Evolutionary conservation across 2,329 filamentous ascomycete species (phyloP), one percentile per base, ranked within the genome.

Genomic region (Sarocladiaceae sp.): DNA sequence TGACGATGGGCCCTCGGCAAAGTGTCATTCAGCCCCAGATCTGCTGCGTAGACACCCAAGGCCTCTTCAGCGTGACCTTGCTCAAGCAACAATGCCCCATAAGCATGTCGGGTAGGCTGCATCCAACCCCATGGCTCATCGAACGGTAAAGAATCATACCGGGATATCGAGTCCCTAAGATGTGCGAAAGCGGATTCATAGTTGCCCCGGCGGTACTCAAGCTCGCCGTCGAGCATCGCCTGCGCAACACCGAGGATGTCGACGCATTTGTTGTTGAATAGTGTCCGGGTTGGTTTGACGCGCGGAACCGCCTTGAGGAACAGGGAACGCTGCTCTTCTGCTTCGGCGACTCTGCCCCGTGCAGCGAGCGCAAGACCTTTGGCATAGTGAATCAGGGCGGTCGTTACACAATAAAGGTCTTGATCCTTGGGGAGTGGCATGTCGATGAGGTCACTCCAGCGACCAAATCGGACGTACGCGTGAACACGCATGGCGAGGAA

Each of bases 101-200:
- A 82, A 0, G 83, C 83, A 58, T 88, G 84, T 3, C 83, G 69
- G 0, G 78, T 76, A 0, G 84, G 84, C 55, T 85, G 81, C 83
- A 88, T 87, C 83, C 84, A 88, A 0, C 81, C 82, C 83, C 83
- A 88, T 0, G 85, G 85, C 57, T 89, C 85, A 40, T 83, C 80
- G 48, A 85, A 88, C 0, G 78, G 78, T 21, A 88, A 68, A 0
- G 58, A 61, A 53, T 85, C 82, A 49, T 86, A 81, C 2, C 76
- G 68, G 1, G 63, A 55, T 18, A 85, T 77, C 0, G 82, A 73
- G 10, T 65, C 66, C 2, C 73, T 70, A 3, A 89, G 65, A 43
- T 76, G 69, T 3, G 62, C 54, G 55, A 85, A 88, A 0, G 83
- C 84, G 0, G 57, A 39, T 0, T 78, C 71, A 44, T 74, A 72